Evolutionary conservation across 2,329 filamentous ascomycete species (phyloP).

Genomic region (Fusarium haematococcum): DNA sequence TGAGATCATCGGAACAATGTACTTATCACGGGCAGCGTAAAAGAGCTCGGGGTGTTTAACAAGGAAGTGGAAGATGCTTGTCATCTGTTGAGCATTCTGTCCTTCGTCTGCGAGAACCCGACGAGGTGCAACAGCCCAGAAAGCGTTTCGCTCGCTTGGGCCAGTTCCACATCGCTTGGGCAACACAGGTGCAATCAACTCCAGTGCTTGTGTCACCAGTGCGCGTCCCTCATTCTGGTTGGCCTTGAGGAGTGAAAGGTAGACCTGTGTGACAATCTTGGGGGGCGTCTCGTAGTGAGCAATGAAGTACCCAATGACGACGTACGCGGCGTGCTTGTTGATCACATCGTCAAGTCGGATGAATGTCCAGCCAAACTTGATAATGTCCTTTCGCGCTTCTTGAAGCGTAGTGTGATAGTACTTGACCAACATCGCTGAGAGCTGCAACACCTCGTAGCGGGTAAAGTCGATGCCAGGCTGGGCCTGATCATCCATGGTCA

Average conservation of each 20-base stretch:
- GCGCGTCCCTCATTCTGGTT: constrained; percentile 95
- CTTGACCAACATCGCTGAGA: constrained; percentile 95
- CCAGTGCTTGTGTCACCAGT: constrained; percentile 92
- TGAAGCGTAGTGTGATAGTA: constrained; percentile 90
- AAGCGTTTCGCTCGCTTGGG: constrained; percentile 77
- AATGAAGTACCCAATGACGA: constrained; percentile 97
- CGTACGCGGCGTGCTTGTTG: constrained; percentile 98
- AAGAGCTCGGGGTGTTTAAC: constrained; percentile 93
- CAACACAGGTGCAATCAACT: constrained; percentile 93
- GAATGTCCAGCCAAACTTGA: constrained; percentile 99
- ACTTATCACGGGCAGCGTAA: constrained; percentile 93
- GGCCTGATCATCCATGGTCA: constrained; percentile 83
- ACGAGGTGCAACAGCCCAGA: constrained; percentile 91
- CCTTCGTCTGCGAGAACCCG: constrained; percentile 94
- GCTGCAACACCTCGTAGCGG: constrained; percentile 93
- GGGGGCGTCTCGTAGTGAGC: constrained; percentile 94
- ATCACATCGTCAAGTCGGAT: constrained; percentile 98
- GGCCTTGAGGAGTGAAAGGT: constrained; percentile 88
- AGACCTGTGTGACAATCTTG: constrained; percentile 96
- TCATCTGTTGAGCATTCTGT: constrained; percentile 94
- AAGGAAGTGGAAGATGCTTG: constrained; percentile 96
- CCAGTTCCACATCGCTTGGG: constrained; percentile 82
- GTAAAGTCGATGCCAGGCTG: constrained; percentile 94
- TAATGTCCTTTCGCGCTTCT: constrained; percentile 95
- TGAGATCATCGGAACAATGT: constrained; percentile 87